Evolutionary conservation across 495 filamentous ascomycete genomes (phyloP).

Genomic region (Paragyromitra xinjiangensis): DNA sequence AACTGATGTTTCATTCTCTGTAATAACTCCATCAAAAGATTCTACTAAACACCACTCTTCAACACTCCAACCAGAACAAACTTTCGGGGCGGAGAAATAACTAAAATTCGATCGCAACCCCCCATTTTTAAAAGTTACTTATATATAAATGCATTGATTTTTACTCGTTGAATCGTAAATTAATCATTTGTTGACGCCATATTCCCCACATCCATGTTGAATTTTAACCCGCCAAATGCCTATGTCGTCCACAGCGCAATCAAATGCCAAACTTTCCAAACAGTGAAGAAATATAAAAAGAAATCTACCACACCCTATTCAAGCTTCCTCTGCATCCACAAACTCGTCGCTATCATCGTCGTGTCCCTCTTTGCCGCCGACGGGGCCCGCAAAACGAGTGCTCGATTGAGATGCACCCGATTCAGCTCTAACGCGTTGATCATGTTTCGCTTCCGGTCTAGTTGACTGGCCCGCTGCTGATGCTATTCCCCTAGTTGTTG

Average conservation of each 20-base stretch:
- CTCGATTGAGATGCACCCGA: conserved; percentile 8
- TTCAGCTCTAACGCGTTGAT: conserved; percentile 2
- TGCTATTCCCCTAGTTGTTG: conserved; percentile 40
- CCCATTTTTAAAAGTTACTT: conserved; percentile 27
- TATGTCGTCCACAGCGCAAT: conserved; percentile 27
- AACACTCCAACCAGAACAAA: neutral
- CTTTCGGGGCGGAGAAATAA: conserved; percentile 9
- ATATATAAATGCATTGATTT: conserved; percentile 49
- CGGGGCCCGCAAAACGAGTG: conserved; percentile 18
- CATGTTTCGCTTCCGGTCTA: conserved; percentile 20
- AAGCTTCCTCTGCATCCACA: conserved; percentile 52
- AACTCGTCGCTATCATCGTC: conserved; percentile 44
- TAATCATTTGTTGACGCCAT: conserved; percentile 52
- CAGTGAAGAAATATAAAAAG: conserved; percentile 18
- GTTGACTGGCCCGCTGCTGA: conserved; percentile 17
- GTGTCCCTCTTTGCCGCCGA: neutral
- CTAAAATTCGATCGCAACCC: conserved; percentile 5
- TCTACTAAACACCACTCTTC: neutral
- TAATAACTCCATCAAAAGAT: too few species aligned
- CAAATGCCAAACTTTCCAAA: conserved; percentile 31
- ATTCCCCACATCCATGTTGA: conserved; percentile 52
- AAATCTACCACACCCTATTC: conserved; percentile 26
- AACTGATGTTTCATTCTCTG: too few species aligned
- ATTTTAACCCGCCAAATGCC: conserved; percentile 49
- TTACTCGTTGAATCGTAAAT: conserved; percentile 53